phyloP scores from a whole-genome alignment of 164 flowering plant genomes.

The Houttuynia cordata region DNA sequence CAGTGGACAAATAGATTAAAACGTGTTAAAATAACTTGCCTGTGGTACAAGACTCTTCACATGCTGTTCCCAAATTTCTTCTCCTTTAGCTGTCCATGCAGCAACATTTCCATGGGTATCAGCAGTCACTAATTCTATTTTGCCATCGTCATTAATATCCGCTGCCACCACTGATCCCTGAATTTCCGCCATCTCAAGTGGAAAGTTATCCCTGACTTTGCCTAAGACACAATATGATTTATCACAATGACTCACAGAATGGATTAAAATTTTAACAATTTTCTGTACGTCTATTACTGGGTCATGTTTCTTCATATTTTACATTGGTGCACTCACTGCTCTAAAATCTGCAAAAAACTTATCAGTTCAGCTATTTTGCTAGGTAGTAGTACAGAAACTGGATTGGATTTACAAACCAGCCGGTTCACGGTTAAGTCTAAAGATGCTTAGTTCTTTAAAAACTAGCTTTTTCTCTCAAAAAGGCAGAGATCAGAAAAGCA shows the following conservation, averaged over 20 bases:
- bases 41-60: slow-evolving; percentile 91
- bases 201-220: slow-evolving; percentile 74
- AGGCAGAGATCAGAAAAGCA: no score
- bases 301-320: background rate
- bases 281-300: background rate
- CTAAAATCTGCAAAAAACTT: no score
- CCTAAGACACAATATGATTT: slow-evolving; percentile 31
- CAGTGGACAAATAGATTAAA: background rate
- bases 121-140: slow-evolving; percentile 81
- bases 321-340: no score
- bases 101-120: slow-evolving; percentile 97
- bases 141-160: slow-evolving; percentile 98
- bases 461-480: no score
- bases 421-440: no score
- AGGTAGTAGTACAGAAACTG: no score
- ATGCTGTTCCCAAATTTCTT: slow-evolving; percentile 85
- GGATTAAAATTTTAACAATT: background rate
- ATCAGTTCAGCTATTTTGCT: no score
- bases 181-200: slow-evolving; percentile 99
- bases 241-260: background rate
- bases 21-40: slow-evolving; percentile 24
- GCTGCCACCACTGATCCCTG: slow-evolving; percentile 88
- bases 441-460: no score
- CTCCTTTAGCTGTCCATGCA: slow-evolving; percentile 89
- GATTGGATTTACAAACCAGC: no score